These are phyloP conservation scores for Petasospora rhodanensis DNA, from an alignment of 1,139 yeast genomes.

Conservation along the genomic window DNA sequence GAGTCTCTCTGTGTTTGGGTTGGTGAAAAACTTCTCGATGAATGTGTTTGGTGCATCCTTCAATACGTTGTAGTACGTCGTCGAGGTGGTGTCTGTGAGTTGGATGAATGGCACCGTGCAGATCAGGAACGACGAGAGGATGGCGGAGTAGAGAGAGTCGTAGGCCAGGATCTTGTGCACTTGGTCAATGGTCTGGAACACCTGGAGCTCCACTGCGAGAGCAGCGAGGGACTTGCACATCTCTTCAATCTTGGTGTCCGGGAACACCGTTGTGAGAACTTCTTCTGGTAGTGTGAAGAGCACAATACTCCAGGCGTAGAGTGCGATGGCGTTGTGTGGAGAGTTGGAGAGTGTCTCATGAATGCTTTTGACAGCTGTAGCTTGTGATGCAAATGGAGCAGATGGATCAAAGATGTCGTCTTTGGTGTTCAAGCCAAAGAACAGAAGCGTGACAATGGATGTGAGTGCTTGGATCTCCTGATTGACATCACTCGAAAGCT, in stretches of 20 bases:
- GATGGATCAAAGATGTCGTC: conserved; percentile 35
- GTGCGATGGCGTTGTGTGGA: conserved; percentile 43
- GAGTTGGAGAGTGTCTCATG: conserved; percentile 34
- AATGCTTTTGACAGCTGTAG: conserved; percentile 37
- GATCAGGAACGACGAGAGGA: conserved; percentile 54
- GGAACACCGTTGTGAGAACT: conserved; percentile 22
- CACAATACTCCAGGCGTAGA: conserved; percentile 70
- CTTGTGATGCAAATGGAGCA: conserved; percentile 41
- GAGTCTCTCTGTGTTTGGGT: conserved; percentile 50
- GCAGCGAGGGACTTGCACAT: conserved; percentile 32
- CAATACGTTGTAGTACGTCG: conserved; percentile 47
- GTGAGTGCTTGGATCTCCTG: conserved; percentile 43
- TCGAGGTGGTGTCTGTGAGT: conserved; percentile 50
- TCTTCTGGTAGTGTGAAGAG: conserved; percentile 36
- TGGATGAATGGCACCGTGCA: conserved; percentile 62
- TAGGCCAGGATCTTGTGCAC: conserved; percentile 43
- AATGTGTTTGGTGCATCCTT: conserved; percentile 51
- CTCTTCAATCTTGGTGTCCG: conserved; percentile 23
- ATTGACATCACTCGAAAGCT: conserved; percentile 33
- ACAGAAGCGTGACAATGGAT: conserved; percentile 45
- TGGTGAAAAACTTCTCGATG: conserved; percentile 53
- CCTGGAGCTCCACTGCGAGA: conserved; percentile 42
- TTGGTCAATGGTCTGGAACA: conserved; percentile 41
- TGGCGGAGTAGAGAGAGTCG: conserved; percentile 52
- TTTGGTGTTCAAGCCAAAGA: conserved; percentile 51